Evolutionary conservation across 768 basidiomycete genomes (phyloP), one percentile per base, ranked within the genome.

Genomic region (Boletales sp.): DNA sequence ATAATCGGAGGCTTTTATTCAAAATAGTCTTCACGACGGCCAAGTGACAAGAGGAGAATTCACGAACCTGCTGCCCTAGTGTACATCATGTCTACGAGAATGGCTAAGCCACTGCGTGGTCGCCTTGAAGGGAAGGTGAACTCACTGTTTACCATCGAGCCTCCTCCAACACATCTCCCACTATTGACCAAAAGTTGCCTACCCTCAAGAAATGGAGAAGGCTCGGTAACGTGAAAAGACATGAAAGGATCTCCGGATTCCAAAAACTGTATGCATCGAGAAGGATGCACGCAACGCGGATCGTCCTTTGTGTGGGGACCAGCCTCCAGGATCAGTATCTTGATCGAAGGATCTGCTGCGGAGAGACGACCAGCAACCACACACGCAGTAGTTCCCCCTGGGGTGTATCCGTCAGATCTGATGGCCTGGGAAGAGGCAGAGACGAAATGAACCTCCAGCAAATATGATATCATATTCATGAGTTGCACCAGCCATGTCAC

Each of bases 71-170:
- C 63, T 7, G 80, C 75, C 25, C 84, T 75, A 1, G 75, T 80
- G 58, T 83, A 84, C 74, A 82, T 77, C 57, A 72, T 68, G 50
- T 65, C 72, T 66, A 36, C 42, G 56, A 46, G 30, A 30, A 34
- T 32, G 25, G 48, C 37, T 19, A 17, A 31, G 34, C 4, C 7
- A 32, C 33, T 5, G 8, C 2, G n/a, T 12, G 7, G 53, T n/a
- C 6, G 17, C 28, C 44, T 13, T 51, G 25, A 6, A 31, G 25
- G 46, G 49, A 56, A 12, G 35, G 33, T 32, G 4, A 11, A 54
- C 74, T 32, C 43, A 81, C 82, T 81, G 54, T 84, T 84, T 18
- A 84, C 72, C 49, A 32, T 49, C 4, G 59, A 61, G 38, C 82
- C 58, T 18, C 66, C 66, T 2, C 66, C 66, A 30, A 67, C 53